phyloP scores from a whole-genome alignment of 345 rosid genomes.

The Linum lewisii region DNA sequence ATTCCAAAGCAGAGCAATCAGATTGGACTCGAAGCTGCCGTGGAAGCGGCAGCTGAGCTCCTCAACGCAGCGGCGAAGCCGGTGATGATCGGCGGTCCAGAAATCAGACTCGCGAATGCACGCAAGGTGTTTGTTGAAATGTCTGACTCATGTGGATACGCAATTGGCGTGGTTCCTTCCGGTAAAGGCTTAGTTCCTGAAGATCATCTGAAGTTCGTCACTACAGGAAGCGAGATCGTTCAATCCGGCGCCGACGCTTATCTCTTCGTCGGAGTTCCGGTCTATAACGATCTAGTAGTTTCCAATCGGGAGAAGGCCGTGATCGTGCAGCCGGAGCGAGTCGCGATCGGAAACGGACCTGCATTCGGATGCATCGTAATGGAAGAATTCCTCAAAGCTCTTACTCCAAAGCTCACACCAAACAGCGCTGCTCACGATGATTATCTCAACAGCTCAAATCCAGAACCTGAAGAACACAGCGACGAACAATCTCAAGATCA shows the following conservation, averaged over 20 bases:
- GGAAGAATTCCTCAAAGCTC: constrained; percentile 25
- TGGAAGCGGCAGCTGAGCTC: constrained; percentile 24
- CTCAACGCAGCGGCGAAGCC: constrained; percentile 33
- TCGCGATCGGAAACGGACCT: constrained; percentile 25
- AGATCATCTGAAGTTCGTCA: constrained; percentile 24
- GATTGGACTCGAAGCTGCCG: constrained; percentile 26
- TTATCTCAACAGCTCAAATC: constrained; percentile 18
- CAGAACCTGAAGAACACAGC: constrained; percentile 19
- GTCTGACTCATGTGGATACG: constrained; percentile 30
- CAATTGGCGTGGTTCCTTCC: constrained; percentile 26
- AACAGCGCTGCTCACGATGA: constrained; percentile 24
- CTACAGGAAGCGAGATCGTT: constrained; percentile 35
- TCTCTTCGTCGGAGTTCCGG: constrained; percentile 27
- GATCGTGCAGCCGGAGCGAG: constrained; percentile 29
- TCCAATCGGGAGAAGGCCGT: constrained; percentile 31
- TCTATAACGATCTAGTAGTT: constrained; percentile 31
- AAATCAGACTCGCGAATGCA: constrained; percentile 27
- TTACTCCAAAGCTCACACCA: constrained; percentile 15
- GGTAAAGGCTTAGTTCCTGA: constrained; percentile 31
- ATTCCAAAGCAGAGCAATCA: constrained; percentile 18
- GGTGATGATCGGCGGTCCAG: constrained; percentile 31
- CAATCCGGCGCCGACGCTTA: constrained; percentile 32
- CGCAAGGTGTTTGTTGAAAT: constrained; percentile 18
- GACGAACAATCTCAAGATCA: constrained; percentile 21
- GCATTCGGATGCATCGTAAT: constrained; percentile 25